Conservation (phyloP, 1,284 basidiomycete species). For the Austropuccinia psidii region DNA sequence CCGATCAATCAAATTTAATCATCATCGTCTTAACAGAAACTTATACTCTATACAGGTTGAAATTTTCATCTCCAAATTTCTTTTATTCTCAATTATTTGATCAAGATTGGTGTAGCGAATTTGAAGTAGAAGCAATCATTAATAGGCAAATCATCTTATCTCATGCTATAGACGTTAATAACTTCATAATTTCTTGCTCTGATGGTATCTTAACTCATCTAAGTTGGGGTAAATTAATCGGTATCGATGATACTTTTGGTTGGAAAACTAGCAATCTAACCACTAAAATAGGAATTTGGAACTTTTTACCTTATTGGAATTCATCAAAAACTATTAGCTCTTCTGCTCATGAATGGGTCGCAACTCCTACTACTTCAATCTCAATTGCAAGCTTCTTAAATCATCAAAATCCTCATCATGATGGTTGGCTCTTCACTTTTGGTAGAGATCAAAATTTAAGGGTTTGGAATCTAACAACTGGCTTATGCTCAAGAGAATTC, state of each 20-base stretch:
- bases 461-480: constrained; percentile 58
- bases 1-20: not conserved
- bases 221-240: constrained; percentile 21
- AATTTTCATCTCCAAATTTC: constrained; percentile 21
- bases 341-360: constrained; percentile 35
- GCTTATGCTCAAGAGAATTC: constrained; percentile 44
- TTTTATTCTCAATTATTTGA: constrained; percentile 33
- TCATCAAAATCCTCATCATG: not conserved
- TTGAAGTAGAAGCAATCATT: constrained; percentile 30
- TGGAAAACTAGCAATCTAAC: constrained; percentile 31
- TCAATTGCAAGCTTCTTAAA: constrained; percentile 20
- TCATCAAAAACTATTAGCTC: constrained; percentile 28
- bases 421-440: constrained; percentile 65
- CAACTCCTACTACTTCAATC: constrained; percentile 24
- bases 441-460: constrained; percentile 78
- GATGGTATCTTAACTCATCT: constrained; percentile 33
- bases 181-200: constrained; percentile 27
- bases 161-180: constrained; percentile 30
- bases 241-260: constrained; percentile 15
- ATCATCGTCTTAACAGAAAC: constrained; percentile 31
- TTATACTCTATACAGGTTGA: constrained; percentile 18
- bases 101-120: constrained; percentile 23
- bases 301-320: constrained; percentile 24
- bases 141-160: constrained; percentile 21
- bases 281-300: constrained; percentile 3